phyloP scores from a whole-genome alignment of 2,329 filamentous ascomycete species.

The Ophiostoma sp. region DNA sequence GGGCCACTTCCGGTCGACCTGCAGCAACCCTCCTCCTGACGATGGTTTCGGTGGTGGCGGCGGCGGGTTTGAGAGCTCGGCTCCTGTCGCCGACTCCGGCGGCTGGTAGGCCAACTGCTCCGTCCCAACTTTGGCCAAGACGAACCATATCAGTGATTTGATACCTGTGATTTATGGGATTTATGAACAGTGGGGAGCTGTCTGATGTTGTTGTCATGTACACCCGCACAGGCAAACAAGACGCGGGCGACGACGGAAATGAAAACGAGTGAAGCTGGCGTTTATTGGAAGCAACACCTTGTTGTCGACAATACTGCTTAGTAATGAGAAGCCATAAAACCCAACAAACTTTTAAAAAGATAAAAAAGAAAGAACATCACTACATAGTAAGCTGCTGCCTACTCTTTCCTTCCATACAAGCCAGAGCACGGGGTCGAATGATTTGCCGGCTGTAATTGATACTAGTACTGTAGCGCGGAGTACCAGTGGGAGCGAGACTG shows the following conservation, averaged over 20 bases:
- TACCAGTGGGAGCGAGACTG: no score
- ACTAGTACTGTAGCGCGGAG: background rate
- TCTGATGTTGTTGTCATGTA: background rate
- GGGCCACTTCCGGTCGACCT: constrained; percentile 42
- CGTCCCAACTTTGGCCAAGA: background rate
- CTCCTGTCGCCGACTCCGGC: background rate
- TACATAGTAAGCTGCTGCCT: background rate
- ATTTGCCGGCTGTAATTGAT: background rate
- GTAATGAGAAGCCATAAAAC: background rate
- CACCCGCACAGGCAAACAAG: background rate
- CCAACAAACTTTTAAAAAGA: background rate
- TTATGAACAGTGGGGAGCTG: background rate
- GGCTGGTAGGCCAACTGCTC: background rate
- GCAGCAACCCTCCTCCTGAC: constrained; percentile 30
- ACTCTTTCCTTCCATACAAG: background rate
- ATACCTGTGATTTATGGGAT: background rate
- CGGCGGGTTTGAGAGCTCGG: constrained; percentile 2
- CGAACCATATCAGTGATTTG: background rate
- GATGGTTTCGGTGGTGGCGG: constrained; percentile 1
- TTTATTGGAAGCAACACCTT: background rate
- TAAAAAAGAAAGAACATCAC: background rate
- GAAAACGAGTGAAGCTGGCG: background rate
- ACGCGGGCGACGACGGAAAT: background rate
- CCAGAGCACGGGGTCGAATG: background rate
- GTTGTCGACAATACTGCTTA: background rate